phyloP scores from a whole-genome alignment of 139 green algal species.

The Microglena sp. region DNA sequence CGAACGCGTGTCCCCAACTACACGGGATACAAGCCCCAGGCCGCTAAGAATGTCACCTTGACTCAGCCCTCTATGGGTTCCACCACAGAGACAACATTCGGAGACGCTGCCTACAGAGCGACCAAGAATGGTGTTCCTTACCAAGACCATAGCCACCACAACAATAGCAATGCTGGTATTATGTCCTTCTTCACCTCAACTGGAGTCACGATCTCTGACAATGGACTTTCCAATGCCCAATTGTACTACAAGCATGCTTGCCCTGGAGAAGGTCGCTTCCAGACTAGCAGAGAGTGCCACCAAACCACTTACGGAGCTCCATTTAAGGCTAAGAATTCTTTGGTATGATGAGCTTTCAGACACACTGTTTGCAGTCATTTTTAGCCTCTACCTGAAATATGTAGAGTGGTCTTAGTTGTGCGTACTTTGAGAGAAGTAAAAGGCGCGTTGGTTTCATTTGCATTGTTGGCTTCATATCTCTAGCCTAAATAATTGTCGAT shows the following conservation, averaged over 20 bases:
- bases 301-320: background rate
- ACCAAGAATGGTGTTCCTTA: conserved; percentile 2
- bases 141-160: conserved; percentile 29
- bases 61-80: conserved; percentile 19
- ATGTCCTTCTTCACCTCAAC: conserved; percentile 49
- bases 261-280: conserved; percentile 7
- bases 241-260: conserved; percentile 4
- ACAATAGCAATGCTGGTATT: conserved; percentile 30
- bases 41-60: conserved; percentile 13
- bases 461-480: no score
- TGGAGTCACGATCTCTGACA: conserved; percentile 26
- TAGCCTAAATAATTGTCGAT: no score
- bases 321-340: conserved; percentile 9
- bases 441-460: no score
- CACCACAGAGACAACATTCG: conserved; percentile 30
- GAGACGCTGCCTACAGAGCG: conserved; percentile 20
- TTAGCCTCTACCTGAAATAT: no score
- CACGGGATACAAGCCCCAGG: conserved; percentile 35
- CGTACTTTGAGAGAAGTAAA: no score
- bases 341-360: conserved; percentile 9
- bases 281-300: background rate
- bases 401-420: no score
- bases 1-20: conserved; percentile 38
- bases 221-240: conserved; percentile 26
- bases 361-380: no score